These are phyloP conservation scores for Neurospora sublineolata DNA, from an alignment of 495 filamentous ascomycete genomes.

Conservation along the genomic window DNA sequence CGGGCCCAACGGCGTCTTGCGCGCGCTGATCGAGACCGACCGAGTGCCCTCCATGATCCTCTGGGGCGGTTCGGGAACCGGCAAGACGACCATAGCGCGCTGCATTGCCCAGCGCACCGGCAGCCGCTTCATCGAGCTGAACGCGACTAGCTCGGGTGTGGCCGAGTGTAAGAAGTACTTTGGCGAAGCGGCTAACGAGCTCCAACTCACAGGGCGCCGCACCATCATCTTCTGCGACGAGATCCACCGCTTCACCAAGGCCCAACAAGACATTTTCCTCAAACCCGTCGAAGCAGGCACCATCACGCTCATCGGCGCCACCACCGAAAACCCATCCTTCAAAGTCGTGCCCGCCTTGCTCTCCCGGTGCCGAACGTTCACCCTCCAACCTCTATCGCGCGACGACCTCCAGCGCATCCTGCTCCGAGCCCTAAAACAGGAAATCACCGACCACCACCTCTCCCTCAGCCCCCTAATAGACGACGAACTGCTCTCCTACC, in stretches of 20 bases:
- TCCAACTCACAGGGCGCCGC: slow-evolving; percentile 69
- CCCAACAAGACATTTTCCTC: slow-evolving; percentile 91
- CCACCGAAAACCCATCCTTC: slow-evolving; percentile 94
- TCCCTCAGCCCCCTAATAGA: slow-evolving; percentile 51
- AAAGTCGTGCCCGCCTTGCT: slow-evolving; percentile 83
- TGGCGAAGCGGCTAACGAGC: slow-evolving; percentile 68
- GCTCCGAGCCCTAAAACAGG: slow-evolving; percentile 54
- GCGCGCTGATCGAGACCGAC: slow-evolving; percentile 80
- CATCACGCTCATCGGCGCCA: slow-evolving; percentile 87
- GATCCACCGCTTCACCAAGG: slow-evolving; percentile 87
- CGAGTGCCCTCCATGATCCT: slow-evolving; percentile 88
- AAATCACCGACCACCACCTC: slow-evolving; percentile 24
- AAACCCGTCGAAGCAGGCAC: slow-evolving; percentile 86
- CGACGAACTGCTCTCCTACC: slow-evolving; percentile 63
- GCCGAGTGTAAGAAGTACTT: slow-evolving; percentile 93
- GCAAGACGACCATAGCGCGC: slow-evolving; percentile 95
- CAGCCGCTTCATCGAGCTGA: slow-evolving; percentile 88
- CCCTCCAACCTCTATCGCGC: slow-evolving; percentile 59
- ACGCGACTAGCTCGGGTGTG: slow-evolving; percentile 84
- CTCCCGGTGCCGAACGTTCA: slow-evolving; percentile 84
- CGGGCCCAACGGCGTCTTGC: slow-evolving; percentile 68
- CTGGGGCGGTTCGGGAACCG: slow-evolving; percentile 85
- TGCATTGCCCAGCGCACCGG: slow-evolving; percentile 75
- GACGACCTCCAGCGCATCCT: slow-evolving; percentile 64
- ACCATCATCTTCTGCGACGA: slow-evolving; percentile 98